Conservation (phyloP, 1,284 basidiomycete species). For the Microstroma glucosiphilum region DNA sequence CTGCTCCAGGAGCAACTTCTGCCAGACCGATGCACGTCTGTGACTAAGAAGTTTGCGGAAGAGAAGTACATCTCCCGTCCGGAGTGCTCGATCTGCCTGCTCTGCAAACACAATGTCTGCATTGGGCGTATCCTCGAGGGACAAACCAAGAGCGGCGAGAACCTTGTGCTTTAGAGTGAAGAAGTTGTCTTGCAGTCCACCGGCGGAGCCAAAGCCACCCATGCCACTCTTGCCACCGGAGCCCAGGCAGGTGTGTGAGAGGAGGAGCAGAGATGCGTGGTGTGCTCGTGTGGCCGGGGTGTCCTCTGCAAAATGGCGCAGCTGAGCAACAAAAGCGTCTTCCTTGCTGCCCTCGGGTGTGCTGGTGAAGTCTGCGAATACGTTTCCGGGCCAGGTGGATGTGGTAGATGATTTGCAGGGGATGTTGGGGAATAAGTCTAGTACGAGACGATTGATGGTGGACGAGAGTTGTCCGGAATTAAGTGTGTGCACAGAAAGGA, state of each 20-base stretch:
- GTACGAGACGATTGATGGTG: conserved; percentile 1
- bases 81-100: neutral
- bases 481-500: conserved; percentile 4
- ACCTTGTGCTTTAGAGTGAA: neutral
- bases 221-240: no score
- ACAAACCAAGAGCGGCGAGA: neutral
- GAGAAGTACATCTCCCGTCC: neutral
- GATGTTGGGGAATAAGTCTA: neutral
- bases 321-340: neutral
- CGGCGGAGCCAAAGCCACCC: neutral
- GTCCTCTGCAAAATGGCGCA: neutral
- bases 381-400: neutral
- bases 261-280: neutral
- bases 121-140: neutral
- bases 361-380: conserved; percentile 5
- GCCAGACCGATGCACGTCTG: neutral
- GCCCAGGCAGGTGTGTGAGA: neutral
- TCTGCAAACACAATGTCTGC: neutral
- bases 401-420: neutral
- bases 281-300: neutral
- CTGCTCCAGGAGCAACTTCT: neutral
- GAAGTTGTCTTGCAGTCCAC: neutral
- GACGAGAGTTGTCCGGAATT: neutral
- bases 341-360: no score
- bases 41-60: neutral